phyloP scores from a whole-genome alignment of 2,329 filamentous ascomycete genomes.

The Pseudogymnoascus sp. region DNA sequence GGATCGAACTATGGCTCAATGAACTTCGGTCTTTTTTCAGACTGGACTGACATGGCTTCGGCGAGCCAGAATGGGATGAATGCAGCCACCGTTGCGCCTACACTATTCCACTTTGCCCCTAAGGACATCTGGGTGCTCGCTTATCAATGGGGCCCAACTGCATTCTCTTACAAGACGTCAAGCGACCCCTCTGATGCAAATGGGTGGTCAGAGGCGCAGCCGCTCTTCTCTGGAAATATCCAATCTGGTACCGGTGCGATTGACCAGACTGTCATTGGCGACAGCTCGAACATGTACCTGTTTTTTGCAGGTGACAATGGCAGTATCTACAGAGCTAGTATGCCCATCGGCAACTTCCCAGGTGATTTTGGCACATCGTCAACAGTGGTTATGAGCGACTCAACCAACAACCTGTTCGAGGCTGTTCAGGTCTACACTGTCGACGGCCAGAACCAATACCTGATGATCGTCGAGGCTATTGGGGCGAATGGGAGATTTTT shows the following conservation, averaged over 20 bases:
- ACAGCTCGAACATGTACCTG: conserved; percentile 54
- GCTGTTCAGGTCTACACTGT: conserved; percentile 60
- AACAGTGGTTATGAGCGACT: conserved; percentile 46
- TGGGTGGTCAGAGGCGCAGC: conserved; percentile 46
- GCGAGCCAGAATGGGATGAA: conserved; percentile 47
- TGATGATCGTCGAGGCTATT: conserved; percentile 61
- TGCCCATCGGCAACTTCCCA: conserved; percentile 56
- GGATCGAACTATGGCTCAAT: conserved; percentile 47
- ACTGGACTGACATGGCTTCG: conserved; percentile 45
- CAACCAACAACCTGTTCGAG: conserved; percentile 53
- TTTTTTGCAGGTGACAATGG: conserved; percentile 64
- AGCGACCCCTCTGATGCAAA: conserved; percentile 49
- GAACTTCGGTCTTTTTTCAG: conserved; percentile 47
- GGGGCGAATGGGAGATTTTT: conserved; percentile 54
- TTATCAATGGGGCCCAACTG: conserved; percentile 53
- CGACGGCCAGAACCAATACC: conserved; percentile 46
- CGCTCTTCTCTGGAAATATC: conserved; percentile 52
- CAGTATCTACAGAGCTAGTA: conserved; percentile 56
- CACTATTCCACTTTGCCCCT: conserved; percentile 55
- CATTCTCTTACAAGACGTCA: conserved; percentile 55
- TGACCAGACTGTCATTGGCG: conserved; percentile 58
- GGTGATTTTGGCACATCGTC: conserved; percentile 46
- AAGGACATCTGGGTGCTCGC: conserved; percentile 58
- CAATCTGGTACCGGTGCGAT: conserved; percentile 47
- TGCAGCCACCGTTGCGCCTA: conserved; percentile 46